Base-by-base conservation (phyloP, 2,329 filamentous ascomycete species). In the Penicillium glabrum region DNA sequence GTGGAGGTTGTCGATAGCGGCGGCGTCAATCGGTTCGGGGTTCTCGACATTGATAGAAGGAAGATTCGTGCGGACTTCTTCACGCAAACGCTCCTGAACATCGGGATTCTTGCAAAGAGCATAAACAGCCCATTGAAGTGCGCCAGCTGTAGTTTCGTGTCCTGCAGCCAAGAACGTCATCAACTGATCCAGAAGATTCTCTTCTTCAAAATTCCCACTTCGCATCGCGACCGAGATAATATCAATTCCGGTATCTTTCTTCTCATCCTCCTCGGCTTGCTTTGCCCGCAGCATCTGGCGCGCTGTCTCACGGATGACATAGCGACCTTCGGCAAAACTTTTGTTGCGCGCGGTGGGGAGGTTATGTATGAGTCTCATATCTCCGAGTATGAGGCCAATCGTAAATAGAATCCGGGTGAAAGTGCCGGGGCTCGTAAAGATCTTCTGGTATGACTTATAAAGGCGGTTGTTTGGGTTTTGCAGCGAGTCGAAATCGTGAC, bases 151-250 rank as follows among this genome's bases (percentile, higher is more conserved):
- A 1, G 90, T 93, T 75, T 93, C 89, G 72, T 93, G 90, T 23
- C 88, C 88, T 0, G 91, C 91, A 1, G 88, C 89, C 5, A 96
- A 83, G 77, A 96, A 95, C 0, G 90, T 96, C 90, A 96, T 95
- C 70, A 95, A 83, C 75, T 96, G 91, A 71, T 95, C 89, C 35
- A 91, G 84, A n/a, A 96, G 83, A 58, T 91, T 86, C 48, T 91
- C 89, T 60, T 95, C 90, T 13, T 77, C 83, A 74, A 96, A 95
- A 6, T 81, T 85, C 46, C 89, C 89, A 39, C 86, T 91, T 69
- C 88, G 83, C 47, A 96, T 79, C 16, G 91, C 91, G 0, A 93
- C 89, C 1, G 88, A 91, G 33, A 96, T 79, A 56, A 96, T 95
- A 71, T 96, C 91, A 8, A 84, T 73, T 46, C 86, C 86, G 3